These are phyloP conservation scores for Dactylellina haptotyla DNA, from an alignment of 2,329 filamentous ascomycete species.

Conservation along the genomic window DNA sequence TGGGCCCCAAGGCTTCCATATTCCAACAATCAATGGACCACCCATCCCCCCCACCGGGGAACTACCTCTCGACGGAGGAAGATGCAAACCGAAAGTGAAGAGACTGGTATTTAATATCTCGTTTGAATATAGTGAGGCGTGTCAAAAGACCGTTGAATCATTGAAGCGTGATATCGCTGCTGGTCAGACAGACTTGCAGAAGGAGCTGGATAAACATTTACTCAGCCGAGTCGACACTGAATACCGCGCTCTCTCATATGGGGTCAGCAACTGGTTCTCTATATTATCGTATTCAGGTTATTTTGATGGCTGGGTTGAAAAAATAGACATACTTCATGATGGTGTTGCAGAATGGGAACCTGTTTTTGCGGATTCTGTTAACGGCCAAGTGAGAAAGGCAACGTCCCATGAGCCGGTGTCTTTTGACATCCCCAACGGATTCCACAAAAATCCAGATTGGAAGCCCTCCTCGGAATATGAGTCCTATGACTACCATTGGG, in stretches of 20 bases:
- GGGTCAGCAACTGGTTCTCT: not conserved
- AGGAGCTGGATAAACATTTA: not conserved
- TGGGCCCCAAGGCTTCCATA: slow-evolving; percentile 28
- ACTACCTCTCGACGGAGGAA: not conserved
- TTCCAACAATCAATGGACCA: slow-evolving; percentile 14
- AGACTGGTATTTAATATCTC: slow-evolving; percentile 19
- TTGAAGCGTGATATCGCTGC: not conserved
- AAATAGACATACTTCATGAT: slow-evolving; percentile 6
- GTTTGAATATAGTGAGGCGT: not conserved
- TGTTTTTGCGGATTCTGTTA: not conserved
- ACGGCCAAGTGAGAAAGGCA: not conserved
- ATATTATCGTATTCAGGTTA: not conserved
- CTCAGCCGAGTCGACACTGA: not conserved
- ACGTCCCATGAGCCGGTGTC: not conserved
- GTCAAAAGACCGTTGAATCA: not conserved
- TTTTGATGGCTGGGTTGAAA: slow-evolving; percentile 17
- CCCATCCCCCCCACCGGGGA: not conserved
- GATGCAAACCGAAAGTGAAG: slow-evolving; percentile 28
- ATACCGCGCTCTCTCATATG: not conserved
- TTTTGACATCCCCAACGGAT: not conserved
- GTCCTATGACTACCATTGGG: slow-evolving; percentile 11
- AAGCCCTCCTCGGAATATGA: not conserved
- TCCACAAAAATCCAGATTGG: slow-evolving; percentile 11
- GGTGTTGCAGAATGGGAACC: not conserved
- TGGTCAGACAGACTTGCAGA: not conserved